These are phyloP conservation scores for Botrytis fragariae DNA, from an alignment of 2,329 filamentous ascomycete genomes.

Conservation along the genomic window DNA sequence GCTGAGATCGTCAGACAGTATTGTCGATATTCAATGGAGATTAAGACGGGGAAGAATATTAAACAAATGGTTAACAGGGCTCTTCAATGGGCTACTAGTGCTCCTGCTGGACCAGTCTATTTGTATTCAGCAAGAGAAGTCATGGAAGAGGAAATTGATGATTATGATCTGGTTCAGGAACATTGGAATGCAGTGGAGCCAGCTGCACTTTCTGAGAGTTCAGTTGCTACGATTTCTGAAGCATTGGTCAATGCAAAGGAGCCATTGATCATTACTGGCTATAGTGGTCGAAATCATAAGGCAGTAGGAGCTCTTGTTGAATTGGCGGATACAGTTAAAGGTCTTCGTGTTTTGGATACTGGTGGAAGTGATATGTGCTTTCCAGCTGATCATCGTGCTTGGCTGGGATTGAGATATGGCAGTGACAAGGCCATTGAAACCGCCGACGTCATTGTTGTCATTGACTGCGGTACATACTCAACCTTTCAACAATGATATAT, in stretches of 20 bases:
- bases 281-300: slow-evolving; percentile 65
- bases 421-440: slow-evolving; percentile 68
- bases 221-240: slow-evolving; percentile 58
- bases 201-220: slow-evolving; percentile 52
- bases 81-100: slow-evolving; percentile 66
- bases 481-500: neutral
- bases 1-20: slow-evolving; percentile 71
- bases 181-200: slow-evolving; percentile 61
- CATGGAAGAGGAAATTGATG: slow-evolving; percentile 67
- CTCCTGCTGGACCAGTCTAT: slow-evolving; percentile 69
- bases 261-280: slow-evolving; percentile 70
- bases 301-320: slow-evolving; percentile 61
- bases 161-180: slow-evolving; percentile 55
- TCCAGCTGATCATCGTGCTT: slow-evolving; percentile 65
- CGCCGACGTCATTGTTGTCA: slow-evolving; percentile 79
- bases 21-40: slow-evolving; percentile 67
- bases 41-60: slow-evolving; percentile 69
- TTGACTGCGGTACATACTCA: slow-evolving; percentile 59
- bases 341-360: slow-evolving; percentile 69
- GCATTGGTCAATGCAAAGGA: slow-evolving; percentile 58
- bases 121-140: slow-evolving; percentile 64
- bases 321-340: slow-evolving; percentile 65
- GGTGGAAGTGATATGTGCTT: slow-evolving; percentile 82
- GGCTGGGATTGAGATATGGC: slow-evolving; percentile 70
- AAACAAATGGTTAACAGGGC: slow-evolving; percentile 75